Evolutionary conservation across 495 filamentous ascomycete genomes (phyloP).

Genomic region (Aspergillus bridgeri): DNA sequence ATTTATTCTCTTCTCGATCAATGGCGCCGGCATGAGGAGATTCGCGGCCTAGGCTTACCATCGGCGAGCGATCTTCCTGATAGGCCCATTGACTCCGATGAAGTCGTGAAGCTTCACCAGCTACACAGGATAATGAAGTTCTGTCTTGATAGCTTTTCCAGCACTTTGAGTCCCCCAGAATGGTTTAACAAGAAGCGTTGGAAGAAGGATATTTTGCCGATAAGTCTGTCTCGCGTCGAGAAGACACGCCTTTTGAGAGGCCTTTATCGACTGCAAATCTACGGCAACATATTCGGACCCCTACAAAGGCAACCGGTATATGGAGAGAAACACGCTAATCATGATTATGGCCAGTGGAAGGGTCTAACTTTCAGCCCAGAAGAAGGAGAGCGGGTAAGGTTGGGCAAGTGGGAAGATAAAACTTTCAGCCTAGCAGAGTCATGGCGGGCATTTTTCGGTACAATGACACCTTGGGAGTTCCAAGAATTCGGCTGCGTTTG

Average conservation of each 20-base stretch:
- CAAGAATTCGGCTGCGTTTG: conserved; percentile 12
- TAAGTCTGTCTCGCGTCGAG: conserved; percentile 4
- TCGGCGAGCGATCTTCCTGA: background rate
- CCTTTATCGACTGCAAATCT: conserved; percentile 8
- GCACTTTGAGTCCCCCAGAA: background rate
- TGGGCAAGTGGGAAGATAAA: background rate
- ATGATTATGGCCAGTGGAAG: background rate
- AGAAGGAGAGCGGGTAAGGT: no score
- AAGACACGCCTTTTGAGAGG: conserved; percentile 6
- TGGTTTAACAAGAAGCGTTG: conserved; percentile 2
- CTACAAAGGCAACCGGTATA: no score
- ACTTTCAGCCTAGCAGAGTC: background rate
- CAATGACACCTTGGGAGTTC: conserved; percentile 16
- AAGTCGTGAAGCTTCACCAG: background rate
- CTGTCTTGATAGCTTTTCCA: conserved; percentile 5
- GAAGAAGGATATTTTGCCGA: conserved; percentile 2
- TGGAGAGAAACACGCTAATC: no score
- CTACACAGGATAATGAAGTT: conserved; percentile 9
- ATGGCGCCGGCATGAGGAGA: conserved; percentile 11
- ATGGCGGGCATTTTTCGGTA: conserved; percentile 5
- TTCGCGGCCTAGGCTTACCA: background rate
- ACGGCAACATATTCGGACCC: conserved; percentile 11
- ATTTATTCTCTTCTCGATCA: conserved; percentile 10
- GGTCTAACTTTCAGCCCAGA: no score
- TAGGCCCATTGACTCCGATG: conserved; percentile 5